phyloP scores from a whole-genome alignment of 768 basidiomycete genomes.

The Antrodiella citrinella region DNA sequence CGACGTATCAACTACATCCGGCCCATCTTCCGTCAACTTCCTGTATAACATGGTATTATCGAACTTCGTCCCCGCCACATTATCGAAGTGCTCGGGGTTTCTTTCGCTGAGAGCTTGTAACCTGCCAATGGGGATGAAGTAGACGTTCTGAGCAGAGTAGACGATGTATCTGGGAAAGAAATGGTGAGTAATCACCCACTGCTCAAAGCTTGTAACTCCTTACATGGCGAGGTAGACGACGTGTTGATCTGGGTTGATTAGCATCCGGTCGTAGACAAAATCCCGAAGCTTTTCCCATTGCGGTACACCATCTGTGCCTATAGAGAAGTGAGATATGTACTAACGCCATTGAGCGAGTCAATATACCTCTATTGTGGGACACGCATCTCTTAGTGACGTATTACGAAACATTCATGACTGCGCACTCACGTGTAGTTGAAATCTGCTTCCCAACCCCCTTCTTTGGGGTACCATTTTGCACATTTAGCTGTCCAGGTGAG shows the following conservation, averaged over 20 bases:
- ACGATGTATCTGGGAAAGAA: background rate
- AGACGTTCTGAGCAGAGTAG: background rate
- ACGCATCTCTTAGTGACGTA: background rate
- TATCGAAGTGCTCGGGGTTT: background rate
- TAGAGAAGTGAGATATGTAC: too few species aligned
- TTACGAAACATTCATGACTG: background rate
- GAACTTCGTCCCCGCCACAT: background rate
- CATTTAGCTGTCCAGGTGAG: background rate
- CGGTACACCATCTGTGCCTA: background rate
- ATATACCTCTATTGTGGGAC: too few species aligned
- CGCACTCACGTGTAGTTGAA: background rate
- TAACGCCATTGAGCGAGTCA: too few species aligned
- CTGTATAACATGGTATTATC: background rate
- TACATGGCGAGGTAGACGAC: background rate
- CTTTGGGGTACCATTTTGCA: background rate
- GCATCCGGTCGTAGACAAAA: background rate
- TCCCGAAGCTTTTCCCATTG: background rate
- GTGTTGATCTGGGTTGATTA: background rate
- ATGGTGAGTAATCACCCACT: too few species aligned
- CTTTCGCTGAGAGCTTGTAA: background rate
- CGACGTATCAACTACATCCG: background rate
- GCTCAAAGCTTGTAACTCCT: too few species aligned
- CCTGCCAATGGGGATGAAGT: background rate
- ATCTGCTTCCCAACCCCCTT: background rate
- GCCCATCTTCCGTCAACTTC: background rate